phyloP scores from a whole-genome alignment of 2,329 filamentous ascomycete species.

The Neofusicoccum umdonicola region DNA sequence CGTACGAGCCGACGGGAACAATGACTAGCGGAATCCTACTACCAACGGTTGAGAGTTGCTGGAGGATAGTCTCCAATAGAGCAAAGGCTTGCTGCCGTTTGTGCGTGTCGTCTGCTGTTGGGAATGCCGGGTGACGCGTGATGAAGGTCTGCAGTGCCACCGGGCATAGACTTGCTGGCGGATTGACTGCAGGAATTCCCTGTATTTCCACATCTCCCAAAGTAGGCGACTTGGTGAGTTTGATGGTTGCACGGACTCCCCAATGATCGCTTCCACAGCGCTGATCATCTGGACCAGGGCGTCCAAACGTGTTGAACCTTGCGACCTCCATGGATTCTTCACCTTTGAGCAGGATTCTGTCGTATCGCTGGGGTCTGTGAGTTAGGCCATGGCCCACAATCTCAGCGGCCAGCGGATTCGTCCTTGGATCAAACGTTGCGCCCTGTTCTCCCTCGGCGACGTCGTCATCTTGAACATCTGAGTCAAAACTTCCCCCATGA shows the following conservation, averaged over 20 bases:
- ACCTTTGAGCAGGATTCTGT: constrained; percentile 58
- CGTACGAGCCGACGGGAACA: constrained; percentile 65
- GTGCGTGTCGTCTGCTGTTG: constrained; percentile 45
- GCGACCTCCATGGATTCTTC: constrained; percentile 40
- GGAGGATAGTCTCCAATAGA: constrained; percentile 45
- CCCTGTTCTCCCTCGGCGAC: constrained; percentile 56
- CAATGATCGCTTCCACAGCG: constrained; percentile 50
- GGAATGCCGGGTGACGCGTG: constrained; percentile 42
- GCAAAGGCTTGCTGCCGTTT: constrained; percentile 46
- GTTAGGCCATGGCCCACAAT: constrained; percentile 56
- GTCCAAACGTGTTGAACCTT: constrained; percentile 60
- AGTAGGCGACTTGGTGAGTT: constrained; percentile 20
- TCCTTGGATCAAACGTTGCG: constrained; percentile 61
- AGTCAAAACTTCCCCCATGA: neutral
- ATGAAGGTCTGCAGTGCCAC: constrained; percentile 42
- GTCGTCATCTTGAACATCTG: constrained; percentile 41
- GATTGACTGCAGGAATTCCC: neutral
- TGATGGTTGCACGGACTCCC: constrained; percentile 45
- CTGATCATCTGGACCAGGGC: constrained; percentile 30
- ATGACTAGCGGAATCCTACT: constrained; percentile 47
- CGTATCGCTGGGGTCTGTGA: constrained; percentile 63
- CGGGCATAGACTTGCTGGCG: constrained; percentile 20
- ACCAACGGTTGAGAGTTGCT: constrained; percentile 31
- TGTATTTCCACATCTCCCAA: constrained; percentile 1
- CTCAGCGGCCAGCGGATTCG: constrained; percentile 56